Evolutionary conservation across 257 asterid genomes (phyloP).

Genomic region (Coffea eugenioides): DNA sequence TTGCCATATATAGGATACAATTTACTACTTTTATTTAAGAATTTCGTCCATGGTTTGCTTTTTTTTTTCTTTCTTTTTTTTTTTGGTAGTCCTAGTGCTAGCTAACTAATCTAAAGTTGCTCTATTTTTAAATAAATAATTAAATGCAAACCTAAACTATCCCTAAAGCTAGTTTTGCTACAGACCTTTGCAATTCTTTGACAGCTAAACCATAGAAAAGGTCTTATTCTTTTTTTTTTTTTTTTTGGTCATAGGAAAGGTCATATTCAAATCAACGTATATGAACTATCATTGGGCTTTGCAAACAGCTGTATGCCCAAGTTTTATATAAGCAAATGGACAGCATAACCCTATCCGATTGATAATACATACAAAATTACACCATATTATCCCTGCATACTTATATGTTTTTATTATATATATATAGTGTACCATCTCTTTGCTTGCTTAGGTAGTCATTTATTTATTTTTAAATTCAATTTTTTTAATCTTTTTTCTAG

Average conservation of each 20-base stretch:
- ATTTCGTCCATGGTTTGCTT: neutral
- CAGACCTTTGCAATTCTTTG: neutral
- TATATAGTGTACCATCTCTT: too few species aligned
- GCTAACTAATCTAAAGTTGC: neutral
- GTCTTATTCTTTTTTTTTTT: too few species aligned
- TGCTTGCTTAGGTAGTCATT: too few species aligned
- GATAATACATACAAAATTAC: neutral
- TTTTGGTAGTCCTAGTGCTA: neutral
- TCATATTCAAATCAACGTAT: neutral
- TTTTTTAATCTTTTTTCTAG: too few species aligned
- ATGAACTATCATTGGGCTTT: neutral
- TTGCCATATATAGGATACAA: too few species aligned
- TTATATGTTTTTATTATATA: too few species aligned
- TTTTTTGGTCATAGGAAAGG: neutral
- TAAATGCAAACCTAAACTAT: neutral
- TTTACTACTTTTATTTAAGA: neutral
- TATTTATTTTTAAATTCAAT: too few species aligned
- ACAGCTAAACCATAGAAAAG: neutral
- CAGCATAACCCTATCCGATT: neutral
- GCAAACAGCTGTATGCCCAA: neutral
- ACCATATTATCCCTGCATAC: too few species aligned
- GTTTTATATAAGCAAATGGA: neutral
- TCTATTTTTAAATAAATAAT: neutral
- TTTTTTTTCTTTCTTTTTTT: neutral
- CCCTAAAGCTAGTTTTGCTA: neutral